phyloP scores from a whole-genome alignment of 441 rosid genomes.

The Syzygium malaccense region DNA sequence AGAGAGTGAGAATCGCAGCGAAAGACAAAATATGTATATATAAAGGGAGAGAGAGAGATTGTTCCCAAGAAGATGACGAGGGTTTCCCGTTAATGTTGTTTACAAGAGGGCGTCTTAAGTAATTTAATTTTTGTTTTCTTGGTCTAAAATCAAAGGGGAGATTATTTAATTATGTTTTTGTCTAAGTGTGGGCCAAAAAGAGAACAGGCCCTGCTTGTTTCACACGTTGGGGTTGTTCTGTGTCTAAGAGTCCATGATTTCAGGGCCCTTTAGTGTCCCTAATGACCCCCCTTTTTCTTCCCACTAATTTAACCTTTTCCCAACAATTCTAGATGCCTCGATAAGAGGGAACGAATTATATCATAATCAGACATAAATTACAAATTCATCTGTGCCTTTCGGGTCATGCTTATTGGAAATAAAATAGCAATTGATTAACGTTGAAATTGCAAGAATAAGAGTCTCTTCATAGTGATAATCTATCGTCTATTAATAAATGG shows the following conservation, averaged over 20 bases:
- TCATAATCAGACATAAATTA: background rate
- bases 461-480: too few relatives aligned
- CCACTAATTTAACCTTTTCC: background rate
- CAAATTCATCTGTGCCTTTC: background rate
- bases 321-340: background rate
- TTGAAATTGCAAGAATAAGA: background rate
- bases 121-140: background rate
- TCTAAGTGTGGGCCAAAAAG: constrained; percentile 13
- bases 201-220: constrained; percentile 27
- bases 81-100: constrained; percentile 18
- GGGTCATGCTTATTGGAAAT: background rate
- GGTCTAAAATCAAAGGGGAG: background rate
- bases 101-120: constrained; percentile 8
- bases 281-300: background rate
- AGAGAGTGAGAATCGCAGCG: background rate
- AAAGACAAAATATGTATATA: background rate
- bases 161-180: background rate
- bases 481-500: too few relatives aligned
- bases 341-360: background rate
- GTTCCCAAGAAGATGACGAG: constrained; percentile 31
- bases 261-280: background rate
- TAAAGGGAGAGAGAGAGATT: background rate
- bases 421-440: background rate
- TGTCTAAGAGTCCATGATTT: constrained; percentile 20
- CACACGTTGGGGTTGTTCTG: constrained; percentile 30